Base-by-base conservation (phyloP, 139 green algal species). In the Tetradesmus lagerheimii region DNA sequence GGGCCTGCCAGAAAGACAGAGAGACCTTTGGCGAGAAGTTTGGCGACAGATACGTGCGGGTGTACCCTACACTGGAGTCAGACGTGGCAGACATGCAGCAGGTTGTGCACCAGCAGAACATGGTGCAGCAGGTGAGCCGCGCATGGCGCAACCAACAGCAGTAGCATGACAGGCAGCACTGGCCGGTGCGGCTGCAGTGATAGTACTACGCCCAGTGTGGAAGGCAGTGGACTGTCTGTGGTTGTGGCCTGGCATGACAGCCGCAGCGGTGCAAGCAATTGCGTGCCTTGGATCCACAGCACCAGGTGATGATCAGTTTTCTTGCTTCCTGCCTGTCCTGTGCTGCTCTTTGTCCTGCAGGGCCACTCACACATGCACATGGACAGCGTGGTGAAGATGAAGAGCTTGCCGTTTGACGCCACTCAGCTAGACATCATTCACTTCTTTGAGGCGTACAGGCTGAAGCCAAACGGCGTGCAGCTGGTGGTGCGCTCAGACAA, bases 1-100 rank as follows among this genome's bases (percentile, higher is more conserved):
- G 92, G 2, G 94, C 94, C 4, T 95, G 91, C 20, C 90, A 94
- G 75, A 97, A 97, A 83, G 95, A 97, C 90, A 91, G 94, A 27
- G 95, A 97, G 62, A 95, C 95, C 0, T 97, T 97, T 79, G 90
- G 90, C 16, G 94, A 96, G 18, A 95, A 96, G 71, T 96, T 94
- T 80, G 95, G 95, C 0, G 93, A 97, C 80, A 90, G 95, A 12
- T 97, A 96, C 31, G 95, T 97, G 34, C 94, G 95, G 0, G 95
- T 97, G 35, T 96, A 95, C 76, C 92, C 94, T 8, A 92, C 89
- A 3, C 90, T 96, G 35, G 95, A 96, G 62, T 92, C 91, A 47
- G 94, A 95, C 75, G 85, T 94, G 1, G 75, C 89, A 20, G 95
- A 97, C 43, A 94, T 97, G 88, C 90, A 93, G 76, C 80, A 87